Percentiles rank a stretch among this genome's conserved stretches.
These are phyloP conservation scores for Spathaspora arborariae DNA, from an alignment of 805 yeast species.

Conservation along the genomic window DNA sequence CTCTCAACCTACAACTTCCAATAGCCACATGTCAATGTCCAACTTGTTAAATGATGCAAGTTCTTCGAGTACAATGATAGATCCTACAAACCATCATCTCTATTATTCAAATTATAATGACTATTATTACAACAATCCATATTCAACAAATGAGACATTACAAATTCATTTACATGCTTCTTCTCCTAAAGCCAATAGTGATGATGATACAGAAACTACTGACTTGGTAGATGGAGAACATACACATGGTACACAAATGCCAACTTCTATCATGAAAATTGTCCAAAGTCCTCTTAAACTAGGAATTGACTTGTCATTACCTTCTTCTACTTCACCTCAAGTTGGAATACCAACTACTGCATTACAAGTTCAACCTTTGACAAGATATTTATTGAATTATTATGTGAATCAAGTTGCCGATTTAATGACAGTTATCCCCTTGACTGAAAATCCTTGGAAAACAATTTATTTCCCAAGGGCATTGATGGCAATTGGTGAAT, in stretches of 20 bases:
- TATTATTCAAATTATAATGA: slow-evolving; percentile 37
- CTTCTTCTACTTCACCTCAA: slow-evolving; percentile 15
- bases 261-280: slow-evolving; percentile 50
- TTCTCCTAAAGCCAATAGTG: slow-evolving; percentile 19
- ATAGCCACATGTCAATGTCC: slow-evolving; percentile 15
- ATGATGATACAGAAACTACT: slow-evolving; percentile 21
- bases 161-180: slow-evolving; percentile 45
- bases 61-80: slow-evolving; percentile 17
- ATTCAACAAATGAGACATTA: slow-evolving; percentile 32
- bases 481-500: slow-evolving; percentile 74
- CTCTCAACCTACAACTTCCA: slow-evolving; percentile 4
- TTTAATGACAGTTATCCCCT: slow-evolving; percentile 65
- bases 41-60: slow-evolving; percentile 11
- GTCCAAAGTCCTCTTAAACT: slow-evolving; percentile 36
- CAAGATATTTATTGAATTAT: slow-evolving; percentile 67
- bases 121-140: slow-evolving; percentile 38
- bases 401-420: slow-evolving; percentile 77
- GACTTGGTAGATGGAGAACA: slow-evolving; percentile 35
- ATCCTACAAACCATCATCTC: slow-evolving; percentile 33
- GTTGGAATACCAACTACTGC: slow-evolving; percentile 55
- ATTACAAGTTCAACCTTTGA: slow-evolving; percentile 60
- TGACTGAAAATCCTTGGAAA: slow-evolving; percentile 83
- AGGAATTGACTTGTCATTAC: slow-evolving; percentile 39
- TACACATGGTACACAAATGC: slow-evolving; percentile 42
- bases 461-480: slow-evolving; percentile 84